Percentiles rank a stretch among this genome's conserved stretches.
Conservation (phyloP, 768 basidiomycete genomes). For the Russula earlei region DNA sequence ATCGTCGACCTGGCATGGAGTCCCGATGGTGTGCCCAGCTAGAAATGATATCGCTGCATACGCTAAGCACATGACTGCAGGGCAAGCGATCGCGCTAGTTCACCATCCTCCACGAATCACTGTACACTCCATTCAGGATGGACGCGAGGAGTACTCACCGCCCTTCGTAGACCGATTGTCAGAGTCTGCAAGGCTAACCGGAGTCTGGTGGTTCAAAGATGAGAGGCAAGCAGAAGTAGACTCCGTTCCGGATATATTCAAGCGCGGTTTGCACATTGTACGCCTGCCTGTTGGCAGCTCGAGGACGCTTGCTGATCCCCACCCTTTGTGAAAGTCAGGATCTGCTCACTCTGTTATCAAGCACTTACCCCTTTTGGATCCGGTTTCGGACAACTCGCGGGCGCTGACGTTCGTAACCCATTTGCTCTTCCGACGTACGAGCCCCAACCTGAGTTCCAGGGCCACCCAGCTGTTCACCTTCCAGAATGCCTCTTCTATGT, state of each 20-base stretch:
- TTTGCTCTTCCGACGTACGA: constrained; percentile 2
- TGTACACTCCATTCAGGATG: constrained; percentile 74
- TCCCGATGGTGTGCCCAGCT: constrained; percentile 53
- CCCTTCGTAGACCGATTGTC: constrained; percentile 26
- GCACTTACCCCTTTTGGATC: constrained; percentile 62
- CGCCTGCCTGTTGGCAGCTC: constrained; percentile 20
- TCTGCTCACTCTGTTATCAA: constrained; percentile 64
- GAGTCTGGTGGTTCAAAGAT: constrained; percentile 69
- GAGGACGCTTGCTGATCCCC: constrained; percentile 9
- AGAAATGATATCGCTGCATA: background rate
- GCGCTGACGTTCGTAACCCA: constrained; percentile 47
- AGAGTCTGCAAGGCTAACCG: constrained; percentile 30
- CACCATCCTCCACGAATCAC: constrained; percentile 60
- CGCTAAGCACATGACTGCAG: constrained; percentile 35
- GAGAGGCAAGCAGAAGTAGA: constrained; percentile 31
- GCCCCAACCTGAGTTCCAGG: constrained; percentile 30
- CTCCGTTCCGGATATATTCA: constrained; percentile 68
- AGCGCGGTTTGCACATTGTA: constrained; percentile 55
- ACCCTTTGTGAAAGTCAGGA: constrained; percentile 50
- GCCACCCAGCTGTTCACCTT: constrained; percentile 77
- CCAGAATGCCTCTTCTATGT: constrained; percentile 53
- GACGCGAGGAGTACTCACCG: constrained; percentile 43
- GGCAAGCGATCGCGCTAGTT: constrained; percentile 51
- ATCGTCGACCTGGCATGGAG: constrained; percentile 68
- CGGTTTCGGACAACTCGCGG: constrained; percentile 55